A percentile compares a stretch with the other conserved stretches of the same genome.
phyloP scores from a whole-genome alignment of 2,329 filamentous ascomycete species.

The Alternaria consortialis region DNA sequence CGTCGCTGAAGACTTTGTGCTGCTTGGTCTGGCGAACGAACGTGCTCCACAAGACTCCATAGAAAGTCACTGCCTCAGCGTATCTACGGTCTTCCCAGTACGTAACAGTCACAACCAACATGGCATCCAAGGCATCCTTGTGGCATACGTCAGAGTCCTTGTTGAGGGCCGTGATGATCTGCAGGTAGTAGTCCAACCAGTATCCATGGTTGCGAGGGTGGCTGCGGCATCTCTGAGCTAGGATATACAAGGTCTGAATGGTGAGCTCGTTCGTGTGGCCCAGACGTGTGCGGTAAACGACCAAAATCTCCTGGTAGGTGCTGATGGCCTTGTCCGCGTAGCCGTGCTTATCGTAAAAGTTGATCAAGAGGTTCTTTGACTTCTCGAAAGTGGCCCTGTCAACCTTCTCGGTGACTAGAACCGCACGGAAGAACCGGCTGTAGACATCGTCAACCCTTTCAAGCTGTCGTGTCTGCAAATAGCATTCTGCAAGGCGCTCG shows the following conservation, averaged over 20 bases:
- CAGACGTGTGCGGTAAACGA: conserved; percentile 41
- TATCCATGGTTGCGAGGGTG: conserved; percentile 55
- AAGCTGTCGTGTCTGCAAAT: conserved; percentile 50
- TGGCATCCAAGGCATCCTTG: conserved; percentile 53
- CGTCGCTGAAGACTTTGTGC: conserved; percentile 52
- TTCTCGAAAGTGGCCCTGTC: conserved; percentile 47
- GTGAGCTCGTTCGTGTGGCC: conserved; percentile 55
- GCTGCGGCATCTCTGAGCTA: conserved; percentile 51
- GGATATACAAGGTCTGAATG: conserved; percentile 58
- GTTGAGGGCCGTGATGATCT: conserved; percentile 56
- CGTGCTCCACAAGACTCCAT: conserved; percentile 56
- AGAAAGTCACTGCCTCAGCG: conserved; percentile 54
- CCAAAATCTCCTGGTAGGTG: conserved; percentile 50
- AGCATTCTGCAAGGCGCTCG: conserved; percentile 58
- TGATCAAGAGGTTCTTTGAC: conserved; percentile 44
- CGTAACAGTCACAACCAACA: conserved; percentile 53
- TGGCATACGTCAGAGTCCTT: conserved; percentile 52
- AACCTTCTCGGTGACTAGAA: conserved; percentile 41
- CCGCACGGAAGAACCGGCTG: conserved; percentile 50
- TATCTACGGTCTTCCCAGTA: conserved; percentile 55
- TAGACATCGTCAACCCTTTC: conserved; percentile 54
- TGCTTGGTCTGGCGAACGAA: conserved; percentile 56
- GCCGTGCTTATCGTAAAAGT: conserved; percentile 52
- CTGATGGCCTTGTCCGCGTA: conserved; percentile 50
- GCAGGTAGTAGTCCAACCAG: conserved; percentile 59